These are phyloP conservation scores for Aspergillus fructus DNA, from an alignment of 2,329 filamentous ascomycete genomes.

Conservation along the genomic window DNA sequence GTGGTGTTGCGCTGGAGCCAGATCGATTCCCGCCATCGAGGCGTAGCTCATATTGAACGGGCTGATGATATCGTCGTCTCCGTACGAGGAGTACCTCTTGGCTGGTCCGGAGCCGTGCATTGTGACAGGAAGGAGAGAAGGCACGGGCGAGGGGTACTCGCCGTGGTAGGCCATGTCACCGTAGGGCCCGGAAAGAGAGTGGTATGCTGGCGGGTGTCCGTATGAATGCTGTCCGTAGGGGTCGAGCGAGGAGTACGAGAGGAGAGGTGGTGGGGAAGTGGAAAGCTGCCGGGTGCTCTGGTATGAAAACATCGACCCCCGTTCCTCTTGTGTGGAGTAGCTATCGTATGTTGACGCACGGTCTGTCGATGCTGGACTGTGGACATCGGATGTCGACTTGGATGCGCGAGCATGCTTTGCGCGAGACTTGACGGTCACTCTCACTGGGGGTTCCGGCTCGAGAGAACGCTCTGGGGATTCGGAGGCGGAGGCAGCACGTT, in stretches of 20 bases:
- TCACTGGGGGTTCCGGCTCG: conserved; percentile 45
- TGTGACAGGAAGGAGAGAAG: conserved; percentile 48
- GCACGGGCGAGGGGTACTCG: conserved; percentile 41
- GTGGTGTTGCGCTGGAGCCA: conserved; percentile 37
- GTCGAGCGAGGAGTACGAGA: conserved; percentile 52
- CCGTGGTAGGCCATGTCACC: conserved; percentile 35
- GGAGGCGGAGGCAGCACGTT: conserved; percentile 60
- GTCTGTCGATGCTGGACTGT: conserved; percentile 25
- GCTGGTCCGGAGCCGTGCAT: conserved; percentile 39
- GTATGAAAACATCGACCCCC: conserved; percentile 54
- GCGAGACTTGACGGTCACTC: conserved; percentile 26
- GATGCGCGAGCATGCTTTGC: conserved; percentile 23
- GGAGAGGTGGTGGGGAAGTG: conserved; percentile 57
- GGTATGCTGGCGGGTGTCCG: conserved; percentile 35
- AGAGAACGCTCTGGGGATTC: conserved; percentile 61
- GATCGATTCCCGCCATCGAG: conserved; percentile 58
- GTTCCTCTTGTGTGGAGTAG: conserved; percentile 45
- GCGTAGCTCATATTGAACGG: conserved; percentile 63
- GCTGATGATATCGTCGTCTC: conserved; percentile 56
- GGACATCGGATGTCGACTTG: conserved; percentile 28
- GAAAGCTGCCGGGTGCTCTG: conserved; percentile 61
- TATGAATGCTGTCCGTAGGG: conserved; percentile 37
- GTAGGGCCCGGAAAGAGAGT: conserved; percentile 33
- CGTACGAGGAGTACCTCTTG: conserved; percentile 54
- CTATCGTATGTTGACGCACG: conserved; percentile 36